phyloP scores from a whole-genome alignment of 78 protist genomes.

The Protostelium mycophagum region DNA sequence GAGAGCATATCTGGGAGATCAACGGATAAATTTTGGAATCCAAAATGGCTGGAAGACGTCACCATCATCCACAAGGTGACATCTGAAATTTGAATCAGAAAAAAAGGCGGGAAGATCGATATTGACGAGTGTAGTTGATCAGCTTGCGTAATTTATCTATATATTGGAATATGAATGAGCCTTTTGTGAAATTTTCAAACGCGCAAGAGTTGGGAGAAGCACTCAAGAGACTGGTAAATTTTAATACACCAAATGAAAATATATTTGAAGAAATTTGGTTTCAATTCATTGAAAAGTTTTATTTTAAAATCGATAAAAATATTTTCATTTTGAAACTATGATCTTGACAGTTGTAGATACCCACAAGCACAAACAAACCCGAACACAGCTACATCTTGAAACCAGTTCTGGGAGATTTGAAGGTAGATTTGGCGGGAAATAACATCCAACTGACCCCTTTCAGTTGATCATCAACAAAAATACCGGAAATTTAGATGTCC shows the following conservation, averaged over 20 bases:
- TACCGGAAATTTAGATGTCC: background rate
- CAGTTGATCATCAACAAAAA: background rate
- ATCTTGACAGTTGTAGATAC: background rate
- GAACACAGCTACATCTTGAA: background rate
- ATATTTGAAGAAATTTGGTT: no score
- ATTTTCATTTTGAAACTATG: no score
- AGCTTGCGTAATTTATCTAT: background rate
- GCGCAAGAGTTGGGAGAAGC: background rate
- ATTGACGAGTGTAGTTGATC: background rate
- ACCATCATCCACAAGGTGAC: background rate
- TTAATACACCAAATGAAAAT: no score
- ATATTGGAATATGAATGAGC: background rate
- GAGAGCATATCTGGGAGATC: background rate
- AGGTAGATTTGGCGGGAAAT: background rate
- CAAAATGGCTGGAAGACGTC: background rate
- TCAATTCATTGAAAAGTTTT: background rate
- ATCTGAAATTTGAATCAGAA: background rate
- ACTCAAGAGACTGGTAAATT: background rate
- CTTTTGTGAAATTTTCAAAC: background rate
- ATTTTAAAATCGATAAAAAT: no score
- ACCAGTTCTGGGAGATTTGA: background rate
- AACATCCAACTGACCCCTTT: background rate
- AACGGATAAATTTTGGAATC: background rate
- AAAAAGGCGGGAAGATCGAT: background rate
- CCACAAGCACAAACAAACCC: background rate